phyloP scores from a whole-genome alignment of 2,329 filamentous ascomycete species.

The Aspergillus clavatus region DNA sequence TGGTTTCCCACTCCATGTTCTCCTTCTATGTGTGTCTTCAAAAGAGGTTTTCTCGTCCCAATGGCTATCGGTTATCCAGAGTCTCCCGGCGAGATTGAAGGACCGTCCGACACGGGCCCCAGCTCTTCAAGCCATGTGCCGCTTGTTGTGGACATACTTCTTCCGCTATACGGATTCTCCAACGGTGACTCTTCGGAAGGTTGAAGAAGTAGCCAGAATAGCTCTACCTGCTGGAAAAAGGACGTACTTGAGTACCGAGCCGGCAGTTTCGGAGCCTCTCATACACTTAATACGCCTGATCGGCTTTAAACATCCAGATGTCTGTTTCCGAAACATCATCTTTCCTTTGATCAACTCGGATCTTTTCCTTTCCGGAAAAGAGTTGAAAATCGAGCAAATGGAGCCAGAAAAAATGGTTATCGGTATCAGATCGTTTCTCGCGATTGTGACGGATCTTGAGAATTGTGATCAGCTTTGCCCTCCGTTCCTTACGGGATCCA shows the following conservation, averaged over 20 bases:
- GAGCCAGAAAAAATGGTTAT: conserved; percentile 98
- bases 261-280: conserved; percentile 77
- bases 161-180: conserved; percentile 73
- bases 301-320: conserved; percentile 87
- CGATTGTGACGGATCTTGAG: conserved; percentile 89
- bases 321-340: conserved; percentile 88
- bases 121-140: conserved; percentile 82
- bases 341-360: conserved; percentile 93
- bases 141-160: conserved; percentile 89
- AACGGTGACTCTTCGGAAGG: conserved; percentile 65
- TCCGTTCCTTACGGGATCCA: conserved; percentile 69
- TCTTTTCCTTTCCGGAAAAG: conserved; percentile 69
- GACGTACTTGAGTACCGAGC: conserved; percentile 76
- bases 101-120: conserved; percentile 73
- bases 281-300: conserved; percentile 94
- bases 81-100: conserved; percentile 75
- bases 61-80: conserved; percentile 77
- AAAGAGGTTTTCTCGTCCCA: conserved; percentile 77
- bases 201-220: conserved; percentile 84
- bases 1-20: conserved; percentile 81
- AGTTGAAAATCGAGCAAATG: conserved; percentile 82
- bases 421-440: conserved; percentile 87
- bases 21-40: conserved; percentile 81
- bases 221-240: conserved; percentile 76
- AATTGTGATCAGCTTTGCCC: conserved; percentile 71